Conservation (phyloP, 495 filamentous ascomycete species). For the Podospora fimiseda region DNA sequence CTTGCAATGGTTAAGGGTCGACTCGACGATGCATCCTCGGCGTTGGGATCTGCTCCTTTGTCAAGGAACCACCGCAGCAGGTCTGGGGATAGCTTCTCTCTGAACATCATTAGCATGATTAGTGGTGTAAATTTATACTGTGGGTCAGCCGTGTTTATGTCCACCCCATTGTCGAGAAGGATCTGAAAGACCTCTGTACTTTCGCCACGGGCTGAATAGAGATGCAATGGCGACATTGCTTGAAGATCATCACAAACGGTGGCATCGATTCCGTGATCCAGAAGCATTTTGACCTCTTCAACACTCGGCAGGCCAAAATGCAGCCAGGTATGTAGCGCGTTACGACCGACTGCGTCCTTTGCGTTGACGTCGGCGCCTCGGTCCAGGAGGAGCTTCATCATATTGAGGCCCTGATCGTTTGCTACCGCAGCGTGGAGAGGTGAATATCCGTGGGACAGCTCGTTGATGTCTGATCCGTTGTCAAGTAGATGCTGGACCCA, state of each 20-base stretch:
- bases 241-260: neutral
- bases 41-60: constrained; percentile 10
- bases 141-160: constrained; percentile 8
- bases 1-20: constrained; percentile 9
- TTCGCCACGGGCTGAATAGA: constrained; percentile 3
- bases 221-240: constrained; percentile 4
- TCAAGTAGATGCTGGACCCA: constrained; percentile 14
- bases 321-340: constrained; percentile 5
- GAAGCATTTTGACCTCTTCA: neutral
- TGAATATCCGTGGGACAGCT: constrained; percentile 22
- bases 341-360: neutral
- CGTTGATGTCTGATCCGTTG: constrained; percentile 13
- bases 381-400: constrained; percentile 44
- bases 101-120: constrained; percentile 4
- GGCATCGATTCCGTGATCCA: constrained; percentile 11
- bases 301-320: neutral
- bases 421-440: constrained; percentile 48
- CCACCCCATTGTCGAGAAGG: constrained; percentile 11
- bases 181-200: constrained; percentile 9
- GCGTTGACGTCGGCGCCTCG: constrained; percentile 42
- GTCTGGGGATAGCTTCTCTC: neutral
- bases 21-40: constrained; percentile 5
- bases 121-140: constrained; percentile 2
- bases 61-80: constrained; percentile 14
- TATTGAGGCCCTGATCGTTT: constrained; percentile 33